Evolutionary conservation across 305 asterid species (phyloP).

Genomic region (Petunia hybrid): DNA sequence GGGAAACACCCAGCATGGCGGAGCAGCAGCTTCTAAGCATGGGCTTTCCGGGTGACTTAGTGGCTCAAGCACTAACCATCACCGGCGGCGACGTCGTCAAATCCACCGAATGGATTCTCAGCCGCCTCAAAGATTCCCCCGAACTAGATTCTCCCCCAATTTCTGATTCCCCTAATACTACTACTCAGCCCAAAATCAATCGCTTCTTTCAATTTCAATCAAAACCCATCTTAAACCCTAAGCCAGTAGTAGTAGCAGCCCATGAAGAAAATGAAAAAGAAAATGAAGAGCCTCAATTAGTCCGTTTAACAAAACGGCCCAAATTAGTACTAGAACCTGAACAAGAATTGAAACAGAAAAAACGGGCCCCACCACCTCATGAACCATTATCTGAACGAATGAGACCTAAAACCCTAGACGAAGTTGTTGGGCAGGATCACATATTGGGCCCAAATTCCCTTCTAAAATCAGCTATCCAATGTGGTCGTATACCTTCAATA

Average conservation of each 20-base stretch:
- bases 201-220: conserved; percentile 59
- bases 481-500: conserved; percentile 73
- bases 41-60: conserved; percentile 68
- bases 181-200: conserved; percentile 72
- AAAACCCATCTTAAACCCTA: conserved; percentile 32
- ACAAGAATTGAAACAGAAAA: conserved; percentile 19
- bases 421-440: conserved; percentile 90
- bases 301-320: conserved; percentile 49
- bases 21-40: conserved; percentile 62
- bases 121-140: conserved; percentile 28
- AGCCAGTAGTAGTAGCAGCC: conserved; percentile 29
- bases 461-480: conserved; percentile 61
- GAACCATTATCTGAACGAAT: conserved; percentile 70
- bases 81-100: conserved; percentile 60
- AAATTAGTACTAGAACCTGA: conserved; percentile 32
- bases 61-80: conserved; percentile 63
- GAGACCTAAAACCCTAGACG: conserved; percentile 83
- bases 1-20: conserved; percentile 31
- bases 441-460: conserved; percentile 60
- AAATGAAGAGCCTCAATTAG: conserved; percentile 10
- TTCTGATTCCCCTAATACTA: conserved; percentile 23
- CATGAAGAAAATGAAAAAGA: conserved; percentile 4
- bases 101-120: conserved; percentile 81
- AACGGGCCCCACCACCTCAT: conserved; percentile 14
- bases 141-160: conserved; percentile 33